Evolutionary conservation across 2,329 filamentous ascomycete species (phyloP).

Genomic region (Diplodia corticola): DNA sequence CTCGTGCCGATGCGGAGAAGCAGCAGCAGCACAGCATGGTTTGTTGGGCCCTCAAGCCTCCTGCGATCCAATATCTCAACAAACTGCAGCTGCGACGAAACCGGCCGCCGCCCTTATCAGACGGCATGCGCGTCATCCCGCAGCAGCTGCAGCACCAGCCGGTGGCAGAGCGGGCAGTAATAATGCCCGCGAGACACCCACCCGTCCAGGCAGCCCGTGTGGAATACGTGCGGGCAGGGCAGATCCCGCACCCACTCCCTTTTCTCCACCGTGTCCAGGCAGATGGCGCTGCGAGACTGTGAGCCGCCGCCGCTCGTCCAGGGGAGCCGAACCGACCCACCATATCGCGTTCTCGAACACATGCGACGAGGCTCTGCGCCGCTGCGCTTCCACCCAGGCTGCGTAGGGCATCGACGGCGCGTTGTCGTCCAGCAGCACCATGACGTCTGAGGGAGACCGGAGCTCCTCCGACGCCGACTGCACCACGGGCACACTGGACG

Average conservation of each 20-base stretch:
- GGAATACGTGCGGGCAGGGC: not conserved
- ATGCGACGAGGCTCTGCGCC: not conserved
- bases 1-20: constrained; percentile 6
- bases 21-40: not conserved
- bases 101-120: not conserved
- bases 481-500: not conserved
- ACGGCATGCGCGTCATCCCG: not conserved
- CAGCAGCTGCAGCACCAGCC: not conserved
- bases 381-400: constrained; percentile 3
- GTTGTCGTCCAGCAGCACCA: not conserved
- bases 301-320: no score
- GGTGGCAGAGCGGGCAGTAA: constrained; percentile 13
- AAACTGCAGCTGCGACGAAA: not conserved
- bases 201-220: constrained; percentile 3
- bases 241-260: not conserved
- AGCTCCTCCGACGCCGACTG: not conserved
- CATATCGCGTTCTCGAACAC: not conserved
- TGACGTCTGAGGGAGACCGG: not conserved
- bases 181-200: constrained; percentile 4
- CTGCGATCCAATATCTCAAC: not conserved
- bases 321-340: not conserved
- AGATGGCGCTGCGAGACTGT: constrained; percentile 6
- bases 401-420: not conserved
- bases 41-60: constrained; percentile 2
- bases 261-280: not conserved